Evolutionary conservation across 2,329 filamentous ascomycete species (phyloP).

Genomic region (Stromatinia cepivora): DNA sequence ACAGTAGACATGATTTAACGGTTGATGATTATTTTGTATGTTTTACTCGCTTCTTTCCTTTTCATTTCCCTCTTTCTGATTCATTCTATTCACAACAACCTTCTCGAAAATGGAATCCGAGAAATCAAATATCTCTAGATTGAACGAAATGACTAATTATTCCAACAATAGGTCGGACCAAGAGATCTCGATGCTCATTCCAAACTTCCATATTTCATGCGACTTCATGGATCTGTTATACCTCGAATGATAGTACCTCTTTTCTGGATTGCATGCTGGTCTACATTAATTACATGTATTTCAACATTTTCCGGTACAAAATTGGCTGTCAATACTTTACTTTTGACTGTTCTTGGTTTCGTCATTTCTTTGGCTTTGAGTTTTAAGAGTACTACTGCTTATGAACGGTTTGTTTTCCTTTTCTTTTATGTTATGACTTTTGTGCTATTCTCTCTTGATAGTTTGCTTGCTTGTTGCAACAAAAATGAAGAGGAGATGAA

Average conservation of each 20-base stretch:
- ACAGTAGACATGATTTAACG: constrained; percentile 25
- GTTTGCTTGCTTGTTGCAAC: too few relatives aligned
- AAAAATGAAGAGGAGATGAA: not conserved
- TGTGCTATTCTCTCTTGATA: too few relatives aligned
- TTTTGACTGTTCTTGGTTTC: constrained; percentile 78
- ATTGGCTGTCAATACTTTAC: constrained; percentile 62
- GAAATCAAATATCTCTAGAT: not conserved
- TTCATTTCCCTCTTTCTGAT: too few relatives aligned
- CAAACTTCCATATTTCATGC: constrained; percentile 74
- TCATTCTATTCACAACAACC: not conserved
- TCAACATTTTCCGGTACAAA: constrained; percentile 36
- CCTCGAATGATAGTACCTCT: constrained; percentile 74
- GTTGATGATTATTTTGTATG: constrained; percentile 38
- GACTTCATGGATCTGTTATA: constrained; percentile 72
- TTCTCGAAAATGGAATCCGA: not conserved
- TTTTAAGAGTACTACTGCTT: constrained; percentile 75
- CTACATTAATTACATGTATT: constrained; percentile 64
- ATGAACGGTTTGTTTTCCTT: constrained; percentile 55
- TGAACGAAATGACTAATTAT: constrained; percentile 7
- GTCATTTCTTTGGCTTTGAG: constrained; percentile 77
- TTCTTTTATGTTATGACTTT: too few relatives aligned
- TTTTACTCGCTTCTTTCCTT: not conserved
- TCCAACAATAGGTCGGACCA: constrained; percentile 50
- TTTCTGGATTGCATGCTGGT: constrained; percentile 61
- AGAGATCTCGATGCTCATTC: constrained; percentile 71